These are phyloP conservation scores for Yamadazyma taylorii DNA, from an alignment of 1,139 yeast genomes.

Conservation along the genomic window DNA sequence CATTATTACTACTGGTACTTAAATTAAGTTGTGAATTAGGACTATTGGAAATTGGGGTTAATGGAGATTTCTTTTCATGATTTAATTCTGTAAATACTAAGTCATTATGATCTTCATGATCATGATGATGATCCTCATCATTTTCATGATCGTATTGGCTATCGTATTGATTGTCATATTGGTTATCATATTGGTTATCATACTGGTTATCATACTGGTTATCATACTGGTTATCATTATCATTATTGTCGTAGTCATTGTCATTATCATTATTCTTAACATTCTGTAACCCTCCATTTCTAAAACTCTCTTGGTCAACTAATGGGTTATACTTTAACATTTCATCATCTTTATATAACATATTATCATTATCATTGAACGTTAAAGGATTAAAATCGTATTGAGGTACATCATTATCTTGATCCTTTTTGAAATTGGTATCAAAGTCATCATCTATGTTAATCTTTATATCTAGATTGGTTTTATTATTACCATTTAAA, in stretches of 20 bases:
- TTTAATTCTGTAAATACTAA: background rate
- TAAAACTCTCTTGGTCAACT: too few relatives aligned
- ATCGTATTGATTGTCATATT: background rate
- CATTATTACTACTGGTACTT: slow-evolving; percentile 1
- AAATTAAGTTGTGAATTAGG: slow-evolving; percentile 2
- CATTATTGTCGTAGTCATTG: background rate
- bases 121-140: too few relatives aligned
- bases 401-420: background rate
- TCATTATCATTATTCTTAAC: background rate
- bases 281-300: too few relatives aligned
- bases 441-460: background rate
- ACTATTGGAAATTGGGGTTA: slow-evolving; percentile 2
- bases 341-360: slow-evolving; percentile 1
- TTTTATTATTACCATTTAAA: background rate
- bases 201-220: background rate
- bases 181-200: too few relatives aligned
- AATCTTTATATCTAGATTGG: background rate
- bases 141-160: too few relatives aligned
- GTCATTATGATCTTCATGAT: background rate
- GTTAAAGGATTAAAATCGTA: background rate
- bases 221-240: too few relatives aligned
- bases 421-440: background rate
- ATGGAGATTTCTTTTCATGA: slow-evolving; percentile 1
- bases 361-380: background rate
- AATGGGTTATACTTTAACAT: background rate